phyloP scores from a whole-genome alignment of 2,329 filamentous ascomycete genomes.

The Botrytis paeoniae region DNA sequence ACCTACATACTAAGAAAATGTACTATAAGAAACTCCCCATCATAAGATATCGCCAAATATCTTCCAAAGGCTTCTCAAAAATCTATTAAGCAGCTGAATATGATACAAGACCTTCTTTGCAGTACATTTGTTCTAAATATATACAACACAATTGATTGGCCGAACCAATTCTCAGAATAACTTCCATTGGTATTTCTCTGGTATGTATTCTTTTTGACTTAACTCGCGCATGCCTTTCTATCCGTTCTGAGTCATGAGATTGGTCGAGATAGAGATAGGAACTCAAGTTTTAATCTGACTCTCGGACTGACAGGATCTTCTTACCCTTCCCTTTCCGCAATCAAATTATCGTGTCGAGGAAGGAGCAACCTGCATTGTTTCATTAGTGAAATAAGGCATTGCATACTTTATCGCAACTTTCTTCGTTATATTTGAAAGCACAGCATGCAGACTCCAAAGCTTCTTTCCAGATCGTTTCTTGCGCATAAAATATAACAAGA shows the following conservation, averaged over 20 bases:
- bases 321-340: not conserved
- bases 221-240: not conserved
- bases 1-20: not conserved
- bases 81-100: not conserved
- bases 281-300: not conserved
- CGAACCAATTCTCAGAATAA: not conserved
- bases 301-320: not conserved
- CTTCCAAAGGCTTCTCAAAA: not conserved
- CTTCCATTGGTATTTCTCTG: not conserved
- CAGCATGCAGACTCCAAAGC: not conserved
- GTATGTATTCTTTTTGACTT: not conserved
- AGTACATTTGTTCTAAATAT: not conserved
- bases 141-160: not conserved
- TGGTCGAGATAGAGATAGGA: rapidly evolving
- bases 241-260: not conserved
- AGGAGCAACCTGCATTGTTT: not conserved
- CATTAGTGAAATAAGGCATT: not conserved
- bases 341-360: not conserved
- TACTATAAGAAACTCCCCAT: not conserved
- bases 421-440: not conserved
- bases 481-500: not conserved
- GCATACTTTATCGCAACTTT: not conserved
- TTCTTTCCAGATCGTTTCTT: not conserved
- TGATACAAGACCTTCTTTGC: not conserved
- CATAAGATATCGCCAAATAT: not conserved